Conservation (phyloP, 2,329 filamentous ascomycete genomes). For the Ceratocystis ficicola region DNA sequence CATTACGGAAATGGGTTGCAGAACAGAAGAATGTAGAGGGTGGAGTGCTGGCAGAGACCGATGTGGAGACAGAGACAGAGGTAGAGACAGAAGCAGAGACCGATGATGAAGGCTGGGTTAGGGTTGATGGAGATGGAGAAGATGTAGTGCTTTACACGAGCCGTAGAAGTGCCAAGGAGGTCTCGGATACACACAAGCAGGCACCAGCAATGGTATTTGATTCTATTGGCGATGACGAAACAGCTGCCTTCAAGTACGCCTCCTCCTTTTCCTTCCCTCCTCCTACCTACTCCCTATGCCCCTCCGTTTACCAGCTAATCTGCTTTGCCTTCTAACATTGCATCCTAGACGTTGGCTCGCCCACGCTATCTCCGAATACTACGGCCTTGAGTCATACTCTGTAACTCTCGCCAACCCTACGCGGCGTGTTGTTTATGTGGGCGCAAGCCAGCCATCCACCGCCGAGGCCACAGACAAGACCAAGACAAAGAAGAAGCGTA, state of each 20-base stretch:
- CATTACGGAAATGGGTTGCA: conserved; percentile 64
- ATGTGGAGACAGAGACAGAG: conserved; percentile 24
- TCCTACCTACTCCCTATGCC: neutral
- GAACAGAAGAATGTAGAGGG: conserved; percentile 30
- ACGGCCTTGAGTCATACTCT: conserved; percentile 74
- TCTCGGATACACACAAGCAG: conserved; percentile 24
- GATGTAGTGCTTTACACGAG: neutral
- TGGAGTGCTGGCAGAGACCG: conserved; percentile 20
- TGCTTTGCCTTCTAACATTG: conserved; percentile 22
- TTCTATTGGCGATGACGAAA: conserved; percentile 59
- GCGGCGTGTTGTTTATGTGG: conserved; percentile 71
- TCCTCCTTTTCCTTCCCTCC: conserved; percentile 11
- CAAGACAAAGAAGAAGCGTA: conserved; percentile 31
- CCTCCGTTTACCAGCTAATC: neutral
- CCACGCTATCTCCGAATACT: conserved; percentile 84
- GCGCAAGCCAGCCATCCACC: conserved; percentile 33
- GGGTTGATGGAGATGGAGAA: conserved; percentile 49
- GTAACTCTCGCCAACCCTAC: conserved; percentile 59
- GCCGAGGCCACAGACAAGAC: neutral
- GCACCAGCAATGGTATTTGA: conserved; percentile 65
- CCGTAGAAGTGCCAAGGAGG: neutral
- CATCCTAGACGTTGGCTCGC: conserved; percentile 71
- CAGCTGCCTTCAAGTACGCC: conserved; percentile 69
- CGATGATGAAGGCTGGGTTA: conserved; percentile 87
- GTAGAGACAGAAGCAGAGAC: conserved; percentile 32